These are phyloP conservation scores for Epichloe amarillans DNA, from an alignment of 2,329 filamentous ascomycete genomes.

Conservation along the genomic window DNA sequence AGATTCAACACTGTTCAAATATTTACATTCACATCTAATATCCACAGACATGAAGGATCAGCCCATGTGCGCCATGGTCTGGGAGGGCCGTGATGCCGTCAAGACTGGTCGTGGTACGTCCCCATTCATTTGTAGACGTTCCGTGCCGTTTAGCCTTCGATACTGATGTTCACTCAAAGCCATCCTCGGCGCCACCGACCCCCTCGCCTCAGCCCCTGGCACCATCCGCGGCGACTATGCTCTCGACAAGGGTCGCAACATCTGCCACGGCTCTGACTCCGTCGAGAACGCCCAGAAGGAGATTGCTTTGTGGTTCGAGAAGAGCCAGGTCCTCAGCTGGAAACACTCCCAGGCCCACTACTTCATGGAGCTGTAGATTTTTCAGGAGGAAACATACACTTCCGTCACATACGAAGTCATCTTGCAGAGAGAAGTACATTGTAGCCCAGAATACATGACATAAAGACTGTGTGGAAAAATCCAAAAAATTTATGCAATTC, in stretches of 20 bases:
- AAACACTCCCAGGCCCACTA: slow-evolving; percentile 77
- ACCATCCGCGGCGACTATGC: slow-evolving; percentile 95
- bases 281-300: slow-evolving; percentile 99
- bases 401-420: not conserved
- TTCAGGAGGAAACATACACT: not conserved
- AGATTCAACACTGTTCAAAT: slow-evolving; percentile 19
- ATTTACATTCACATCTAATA: not conserved
- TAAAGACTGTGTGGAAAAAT: slow-evolving; percentile 1
- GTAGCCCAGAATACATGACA: not conserved
- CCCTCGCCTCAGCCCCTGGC: slow-evolving; percentile 80
- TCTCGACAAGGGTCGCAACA: slow-evolving; percentile 79
- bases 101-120: slow-evolving; percentile 85
- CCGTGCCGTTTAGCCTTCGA: not conserved
- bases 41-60: slow-evolving; percentile 2
- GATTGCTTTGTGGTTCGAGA: slow-evolving; percentile 96
- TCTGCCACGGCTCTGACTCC: slow-evolving; percentile 98
- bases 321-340: slow-evolving; percentile 73
- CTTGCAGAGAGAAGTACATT: not conserved
- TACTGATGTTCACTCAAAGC: slow-evolving; percentile 27
- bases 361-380: slow-evolving; percentile 81
- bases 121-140: not conserved
- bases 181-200: slow-evolving; percentile 98
- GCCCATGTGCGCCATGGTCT: slow-evolving; percentile 98
- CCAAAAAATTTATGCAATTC: not conserved
- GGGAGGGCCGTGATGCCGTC: slow-evolving; percentile 97